Conservation (phyloP, 306 rosid genomes). For the Vigna nakashimae region DNA sequence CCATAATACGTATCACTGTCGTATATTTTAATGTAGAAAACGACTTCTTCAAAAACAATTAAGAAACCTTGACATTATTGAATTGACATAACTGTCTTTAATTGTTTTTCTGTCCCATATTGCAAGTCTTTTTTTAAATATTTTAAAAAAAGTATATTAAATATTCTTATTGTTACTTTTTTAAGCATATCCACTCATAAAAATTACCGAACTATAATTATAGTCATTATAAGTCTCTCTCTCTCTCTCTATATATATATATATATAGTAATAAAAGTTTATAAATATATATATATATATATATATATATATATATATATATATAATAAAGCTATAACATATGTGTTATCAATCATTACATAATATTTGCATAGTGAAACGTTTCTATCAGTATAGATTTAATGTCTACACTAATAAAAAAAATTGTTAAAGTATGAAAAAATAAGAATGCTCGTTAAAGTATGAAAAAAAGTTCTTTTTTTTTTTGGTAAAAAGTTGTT, state of each 20-base stretch:
- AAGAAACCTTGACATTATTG: not conserved
- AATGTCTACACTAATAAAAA: not conserved
- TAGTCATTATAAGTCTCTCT: not conserved
- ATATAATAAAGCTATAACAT: not conserved
- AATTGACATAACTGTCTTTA: not conserved
- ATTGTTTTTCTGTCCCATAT: not conserved
- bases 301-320: not conserved
- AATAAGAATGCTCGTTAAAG: not conserved
- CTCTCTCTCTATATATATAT: no score
- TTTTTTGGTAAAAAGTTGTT: no score
- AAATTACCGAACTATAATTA: not conserved
- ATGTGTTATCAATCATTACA: not conserved
- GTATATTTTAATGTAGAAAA: not conserved
- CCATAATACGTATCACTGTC: not conserved
- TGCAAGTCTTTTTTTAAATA: not conserved
- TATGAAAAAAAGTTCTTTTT: not conserved
- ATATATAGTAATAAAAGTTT: not conserved
- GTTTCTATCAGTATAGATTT: not conserved
- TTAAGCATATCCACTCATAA: no score
- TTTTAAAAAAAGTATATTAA: not conserved
- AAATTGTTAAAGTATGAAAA: not conserved
- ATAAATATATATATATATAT: not conserved
- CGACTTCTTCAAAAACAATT: slow-evolving; percentile 3
- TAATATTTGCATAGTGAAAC: not conserved
- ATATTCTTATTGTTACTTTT: not conserved